Percentiles rank a stretch among this genome's conserved stretches.
phyloP scores from a whole-genome alignment of 169 alveolate species.

The Babesia bigemina region DNA sequence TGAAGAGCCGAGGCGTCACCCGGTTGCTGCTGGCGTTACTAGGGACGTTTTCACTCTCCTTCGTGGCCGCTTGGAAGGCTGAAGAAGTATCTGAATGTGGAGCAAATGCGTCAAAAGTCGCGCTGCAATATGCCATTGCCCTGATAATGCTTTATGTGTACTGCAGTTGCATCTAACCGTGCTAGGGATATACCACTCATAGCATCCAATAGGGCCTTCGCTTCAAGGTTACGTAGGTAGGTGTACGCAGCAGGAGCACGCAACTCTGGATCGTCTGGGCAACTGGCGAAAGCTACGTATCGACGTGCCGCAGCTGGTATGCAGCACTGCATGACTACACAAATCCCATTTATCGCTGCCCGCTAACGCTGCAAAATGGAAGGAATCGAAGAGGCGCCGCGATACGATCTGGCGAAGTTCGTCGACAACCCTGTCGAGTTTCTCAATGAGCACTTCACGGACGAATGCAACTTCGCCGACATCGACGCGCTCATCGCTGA shows the following conservation, averaged over 20 bases:
- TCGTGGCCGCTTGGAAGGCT: neutral
- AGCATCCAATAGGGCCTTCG: no score
- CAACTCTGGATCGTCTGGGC: no score
- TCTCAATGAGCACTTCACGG: conserved; percentile 58
- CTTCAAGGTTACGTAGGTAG: no score
- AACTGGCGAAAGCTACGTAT: no score
- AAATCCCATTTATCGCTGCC: no score
- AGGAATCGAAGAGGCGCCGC: neutral
- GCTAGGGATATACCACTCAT: neutral
- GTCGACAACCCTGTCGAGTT: conserved; percentile 53
- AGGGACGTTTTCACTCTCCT: conserved; percentile 18
- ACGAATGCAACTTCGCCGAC: conserved; percentile 57
- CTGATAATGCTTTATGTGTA: neutral
- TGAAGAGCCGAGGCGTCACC: neutral
- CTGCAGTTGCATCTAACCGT: conserved; percentile 7
- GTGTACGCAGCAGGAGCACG: no score
- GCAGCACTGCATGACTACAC: no score
- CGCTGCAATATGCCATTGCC: conserved; percentile 3
- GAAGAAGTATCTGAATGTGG: neutral
- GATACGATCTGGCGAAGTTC: conserved; percentile 45
- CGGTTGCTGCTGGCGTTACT: conserved; percentile 10
- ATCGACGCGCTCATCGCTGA: conserved; percentile 55
- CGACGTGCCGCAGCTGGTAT: no score
- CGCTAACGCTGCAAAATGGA: no score
- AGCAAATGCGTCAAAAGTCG: neutral